Evolutionary conservation across 2,329 filamentous ascomycete species (phyloP), one percentile per base, ranked within the genome.

Genomic region (Verticillium nonalfalfae): DNA sequence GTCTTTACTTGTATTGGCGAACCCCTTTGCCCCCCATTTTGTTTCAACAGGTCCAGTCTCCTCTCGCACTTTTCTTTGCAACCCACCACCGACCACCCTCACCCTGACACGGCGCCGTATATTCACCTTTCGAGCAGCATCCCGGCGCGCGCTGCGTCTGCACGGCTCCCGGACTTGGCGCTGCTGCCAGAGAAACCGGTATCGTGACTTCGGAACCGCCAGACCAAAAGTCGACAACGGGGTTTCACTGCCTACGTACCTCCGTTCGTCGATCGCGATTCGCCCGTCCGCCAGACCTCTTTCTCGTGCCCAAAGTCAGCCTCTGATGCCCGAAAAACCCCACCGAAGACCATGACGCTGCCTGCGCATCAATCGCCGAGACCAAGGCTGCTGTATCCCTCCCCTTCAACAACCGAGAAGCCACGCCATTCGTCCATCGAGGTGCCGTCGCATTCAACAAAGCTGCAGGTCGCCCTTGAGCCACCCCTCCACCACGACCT

Each of bases 331-430:
- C 66, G 55, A 57, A 13, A 57, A 18, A 2, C 63, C 67, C 64
- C 66, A 63, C 66, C 71, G 70, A 73, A 72, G 74, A 78, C 75
- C 69, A 79, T 79, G 77, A 79, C 74, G 74, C 73, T 71, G 72
- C 71, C 73, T 68, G 72, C 71, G 75, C 69, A 69, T 66, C 66
- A 68, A 65, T 69, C 71, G 73, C 72, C 72, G 66, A 68, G 67
- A 63, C 64, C 66, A 68, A 66, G 69, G 72, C 70, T 58, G 26
- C 58, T 59, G 57, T 60, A 57, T 57, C 56, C 21, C 18, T 52
- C 58, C 55, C 18, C 61, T 18, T 56, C 55, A 35, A 55, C 52
- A 35, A 60, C 35, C 36, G 57, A 60, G 31, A 39, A 18, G 56
- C 57, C 60, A 62, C 62, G 63, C 60, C 57, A 50, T 50, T 50